A percentile compares a stretch with the other conserved stretches of the same genome.
Evolutionary conservation across 106 monocot genomes (phyloP).

Genomic region (Iris macrosiphon): DNA sequence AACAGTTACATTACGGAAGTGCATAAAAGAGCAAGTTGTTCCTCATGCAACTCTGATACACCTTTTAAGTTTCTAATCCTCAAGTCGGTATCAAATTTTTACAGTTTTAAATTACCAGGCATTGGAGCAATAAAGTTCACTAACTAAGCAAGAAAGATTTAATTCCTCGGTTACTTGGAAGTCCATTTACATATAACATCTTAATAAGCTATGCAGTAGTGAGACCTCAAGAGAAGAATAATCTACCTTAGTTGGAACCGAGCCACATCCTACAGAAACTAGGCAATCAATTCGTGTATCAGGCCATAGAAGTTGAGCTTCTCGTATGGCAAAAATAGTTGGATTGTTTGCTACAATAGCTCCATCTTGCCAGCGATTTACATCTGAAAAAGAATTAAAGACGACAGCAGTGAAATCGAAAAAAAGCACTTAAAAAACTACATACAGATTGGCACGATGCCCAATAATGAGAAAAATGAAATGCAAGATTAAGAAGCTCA

Average conservation of each 20-base stretch:
- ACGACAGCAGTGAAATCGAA: slow-evolving; percentile 3
- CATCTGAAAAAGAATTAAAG: slow-evolving; percentile 41
- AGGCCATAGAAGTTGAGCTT: slow-evolving; percentile 97
- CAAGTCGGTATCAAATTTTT: no score
- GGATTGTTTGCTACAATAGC: slow-evolving; percentile 99
- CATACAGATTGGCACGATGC: not conserved
- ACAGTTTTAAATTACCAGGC: no score
- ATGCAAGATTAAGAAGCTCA: not conserved
- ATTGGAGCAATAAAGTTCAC: not conserved
- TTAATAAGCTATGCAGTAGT: not conserved
- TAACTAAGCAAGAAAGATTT: no score
- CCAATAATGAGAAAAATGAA: not conserved
- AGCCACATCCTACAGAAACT: slow-evolving; percentile 91
- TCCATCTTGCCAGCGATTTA: slow-evolving; percentile 98
- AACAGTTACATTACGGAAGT: no score
- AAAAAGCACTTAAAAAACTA: slow-evolving; percentile 3
- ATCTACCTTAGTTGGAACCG: slow-evolving; percentile 84
- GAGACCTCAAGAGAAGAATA: not conserved
- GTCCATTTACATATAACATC: no score
- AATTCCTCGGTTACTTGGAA: no score
- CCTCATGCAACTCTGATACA: no score
- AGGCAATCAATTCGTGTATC: slow-evolving; percentile 84
- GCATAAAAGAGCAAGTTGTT: no score
- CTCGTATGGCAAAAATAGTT: slow-evolving; percentile 93
- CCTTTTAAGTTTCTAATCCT: no score